Evolutionary conservation across 1,139 yeast genomes (phyloP), one percentile per base, ranked within the genome.

Genomic region (Saccharomyces hybrid): DNA sequence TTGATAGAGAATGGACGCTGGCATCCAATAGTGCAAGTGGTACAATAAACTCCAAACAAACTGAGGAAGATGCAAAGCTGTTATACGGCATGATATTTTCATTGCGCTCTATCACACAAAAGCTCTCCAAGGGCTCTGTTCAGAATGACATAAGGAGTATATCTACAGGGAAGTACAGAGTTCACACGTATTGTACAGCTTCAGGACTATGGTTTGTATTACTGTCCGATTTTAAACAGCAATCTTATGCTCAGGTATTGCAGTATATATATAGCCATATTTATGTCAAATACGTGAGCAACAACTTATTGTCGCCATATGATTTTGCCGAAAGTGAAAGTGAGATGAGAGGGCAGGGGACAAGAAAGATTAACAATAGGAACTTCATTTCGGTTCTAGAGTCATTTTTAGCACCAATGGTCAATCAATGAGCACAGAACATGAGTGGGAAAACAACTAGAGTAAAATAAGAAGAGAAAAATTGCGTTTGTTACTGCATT

Each of bases 21-120:
- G 54, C 56, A 44, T 59, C 66, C 14, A 66, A 64, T 48, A 62
- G 61, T 31, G 69, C 66, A 14, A 69, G 71, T 38, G 86, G 86
- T 0, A 66, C 78, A 0, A 73, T 78, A 50, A 86, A 86, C 65
- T 74, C 76, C 27, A 78, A 76, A 57, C 84, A 82, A 65, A 78
- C 78, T 53, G 83, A 83, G 46, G 85, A 86, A 64, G 76, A 81
- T 14, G 84, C 93, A 11, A 87, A 93, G 68, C 78, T 93, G 49
- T 75, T 93, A 20, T 93, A 89, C 68, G 99, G 99, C n/a, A 82
- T 88, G 51, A 75, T 89, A 20, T 87, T 83, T 67, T 89, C 97
- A 8, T 72, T 93, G 59, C 80, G 91, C 54, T 87, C 84, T 60
- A 80, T 91, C 52, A 79, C 93, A 0, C 76, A 82, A 30, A 85